A percentile compares a stretch with the other conserved stretches of the same genome.
These are phyloP conservation scores for Sphagnum tenellum DNA, from an alignment of 225 moss, liverwort and hornwort genomes.

Conservation along the genomic window DNA sequence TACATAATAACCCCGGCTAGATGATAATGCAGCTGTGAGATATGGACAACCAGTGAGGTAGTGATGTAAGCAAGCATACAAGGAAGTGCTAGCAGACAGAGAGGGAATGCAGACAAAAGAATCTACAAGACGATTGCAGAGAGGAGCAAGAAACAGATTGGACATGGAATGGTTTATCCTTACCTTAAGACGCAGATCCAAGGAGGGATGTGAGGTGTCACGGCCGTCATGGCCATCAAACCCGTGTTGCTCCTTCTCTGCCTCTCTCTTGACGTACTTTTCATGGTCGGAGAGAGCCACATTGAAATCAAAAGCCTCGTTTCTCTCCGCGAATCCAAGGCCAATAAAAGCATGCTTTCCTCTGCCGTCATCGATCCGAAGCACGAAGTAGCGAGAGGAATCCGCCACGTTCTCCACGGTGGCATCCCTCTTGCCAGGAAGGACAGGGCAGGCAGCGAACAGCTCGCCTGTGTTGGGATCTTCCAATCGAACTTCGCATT, in stretches of 20 bases:
- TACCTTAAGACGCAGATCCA: slow-evolving; percentile 96
- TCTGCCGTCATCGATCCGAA: slow-evolving; percentile 92
- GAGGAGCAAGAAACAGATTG: neutral
- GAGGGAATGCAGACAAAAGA: too few relatives aligned
- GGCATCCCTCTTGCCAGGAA: slow-evolving; percentile 82
- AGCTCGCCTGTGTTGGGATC: slow-evolving; percentile 97
- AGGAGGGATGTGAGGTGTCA: slow-evolving; percentile 35
- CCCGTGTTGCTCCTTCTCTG: slow-evolving; percentile 64
- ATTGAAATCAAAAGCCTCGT: slow-evolving; percentile 99
- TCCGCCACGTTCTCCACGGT: slow-evolving; percentile 92
- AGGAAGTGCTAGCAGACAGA: too few relatives aligned
- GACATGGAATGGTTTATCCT: neutral
- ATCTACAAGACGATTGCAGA: neutral
- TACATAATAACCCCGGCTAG: too few relatives aligned
- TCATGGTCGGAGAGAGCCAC: slow-evolving; percentile 97
- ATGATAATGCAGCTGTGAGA: too few relatives aligned
- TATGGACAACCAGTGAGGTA: too few relatives aligned
- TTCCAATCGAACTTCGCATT: slow-evolving; percentile 95
- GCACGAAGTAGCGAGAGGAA: slow-evolving; percentile 93
- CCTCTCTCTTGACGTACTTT: slow-evolving; percentile 90
- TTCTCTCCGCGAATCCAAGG: slow-evolving; percentile 84
- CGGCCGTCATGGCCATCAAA: slow-evolving; percentile 19
- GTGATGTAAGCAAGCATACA: too few relatives aligned
- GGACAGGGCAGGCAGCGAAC: slow-evolving; percentile 86
- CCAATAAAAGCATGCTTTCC: slow-evolving; percentile 98